These are phyloP conservation scores for Oenanthe sinensis DNA, from an alignment of 129 eudicot genomes.

Conservation along the genomic window DNA sequence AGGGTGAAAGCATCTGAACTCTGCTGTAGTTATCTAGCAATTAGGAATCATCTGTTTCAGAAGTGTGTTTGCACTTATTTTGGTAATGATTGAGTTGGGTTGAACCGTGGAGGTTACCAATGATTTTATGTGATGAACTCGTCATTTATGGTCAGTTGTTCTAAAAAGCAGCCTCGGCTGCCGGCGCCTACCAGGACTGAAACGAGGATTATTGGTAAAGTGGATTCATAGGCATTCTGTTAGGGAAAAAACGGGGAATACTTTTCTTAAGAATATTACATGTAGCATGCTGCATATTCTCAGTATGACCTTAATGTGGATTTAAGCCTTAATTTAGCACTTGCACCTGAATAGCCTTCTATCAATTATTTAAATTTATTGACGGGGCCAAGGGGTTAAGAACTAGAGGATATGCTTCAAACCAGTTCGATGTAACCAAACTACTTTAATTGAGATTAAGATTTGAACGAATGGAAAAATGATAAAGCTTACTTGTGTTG, in stretches of 20 bases:
- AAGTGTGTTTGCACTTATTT: no score
- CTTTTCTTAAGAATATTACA: no score
- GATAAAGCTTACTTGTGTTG: no score
- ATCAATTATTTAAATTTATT: no score
- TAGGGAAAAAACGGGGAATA: neutral
- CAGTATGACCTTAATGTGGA: neutral
- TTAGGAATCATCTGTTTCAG: neutral
- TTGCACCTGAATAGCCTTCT: no score
- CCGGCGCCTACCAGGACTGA: no score
- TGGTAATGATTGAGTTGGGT: neutral
- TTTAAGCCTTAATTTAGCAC: no score
- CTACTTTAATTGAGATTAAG: no score
- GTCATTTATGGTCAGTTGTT: neutral
- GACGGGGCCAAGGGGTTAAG: no score
- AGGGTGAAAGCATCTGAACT: neutral
- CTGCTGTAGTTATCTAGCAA: neutral
- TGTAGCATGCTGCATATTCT: neutral
- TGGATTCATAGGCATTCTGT: neutral
- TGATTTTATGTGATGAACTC: neutral
- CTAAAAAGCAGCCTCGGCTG: neutral
- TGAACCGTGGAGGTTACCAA: neutral
- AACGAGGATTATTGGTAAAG: neutral
- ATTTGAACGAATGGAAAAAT: no score
- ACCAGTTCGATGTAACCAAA: no score
- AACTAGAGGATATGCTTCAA: no score